Base-by-base conservation (phyloP, 306 rosid genomes). In the Sicyos baderoa region DNA sequence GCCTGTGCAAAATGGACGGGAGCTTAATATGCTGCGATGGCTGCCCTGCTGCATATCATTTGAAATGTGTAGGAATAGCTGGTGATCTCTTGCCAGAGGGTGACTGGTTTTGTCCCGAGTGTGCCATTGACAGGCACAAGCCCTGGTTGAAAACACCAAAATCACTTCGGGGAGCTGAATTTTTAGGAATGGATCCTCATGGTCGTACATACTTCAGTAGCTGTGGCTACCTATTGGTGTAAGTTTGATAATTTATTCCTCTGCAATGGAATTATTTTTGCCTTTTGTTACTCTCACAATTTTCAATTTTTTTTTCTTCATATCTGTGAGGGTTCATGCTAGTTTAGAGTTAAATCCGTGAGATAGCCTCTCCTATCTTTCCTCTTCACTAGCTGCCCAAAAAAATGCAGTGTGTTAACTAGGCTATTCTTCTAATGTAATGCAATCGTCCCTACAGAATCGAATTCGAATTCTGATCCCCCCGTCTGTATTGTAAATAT, bases 61-160 rank as follows among this genome's bases (percentile, higher is more conserved):
- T 95, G 61, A 88, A 75, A 81, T 94, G 99, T 79, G 97, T 88
- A 4, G 97, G 97, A 69, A 69, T 90, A 74, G 76, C 79, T 47
- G 80, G 54, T 82, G 88, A 86, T 77, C 85, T 66, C 78, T 85
- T 94, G 79, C 99, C 99, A 4, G 95, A 86, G 54, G 99, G 99
- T 79, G 95, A 88, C 75, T 94, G 99, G 99, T 90, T 83, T 82
- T 94, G 99, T 82, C 99, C 99, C 6, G 99, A 94, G 84, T 94
- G 99, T 81, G 84, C 84, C 51, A 88, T 90, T 57, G 81, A 85
- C 72, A 63, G 85, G 76, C 79, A 63, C 58, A 79, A 68, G 54
- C 84, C 95, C 64, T 80, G 90, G 90, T 79, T 81, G 83, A 88
- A 90, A 77, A 80, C 78, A 37, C 82, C 59, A 52, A 90, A 83